Evolutionary conservation across 257 asterid species (phyloP).

Genomic region (Solanum chilense): DNA sequence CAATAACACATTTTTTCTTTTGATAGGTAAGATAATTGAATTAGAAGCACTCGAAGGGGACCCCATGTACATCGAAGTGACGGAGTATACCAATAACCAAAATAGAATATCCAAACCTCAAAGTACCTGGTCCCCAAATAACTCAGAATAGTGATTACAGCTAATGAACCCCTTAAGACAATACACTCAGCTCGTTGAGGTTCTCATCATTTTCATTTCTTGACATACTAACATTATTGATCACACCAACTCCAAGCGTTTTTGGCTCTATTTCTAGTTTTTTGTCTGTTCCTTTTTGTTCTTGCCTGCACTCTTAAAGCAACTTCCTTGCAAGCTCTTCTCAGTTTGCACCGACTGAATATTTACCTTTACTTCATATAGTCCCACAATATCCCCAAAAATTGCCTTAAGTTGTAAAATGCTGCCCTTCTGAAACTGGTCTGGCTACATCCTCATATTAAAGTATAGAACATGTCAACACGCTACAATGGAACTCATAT

Average conservation of each 20-base stretch:
- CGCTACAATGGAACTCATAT: background rate
- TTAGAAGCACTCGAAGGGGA: background rate
- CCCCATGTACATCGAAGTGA: background rate
- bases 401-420: background rate
- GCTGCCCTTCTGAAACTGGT: background rate
- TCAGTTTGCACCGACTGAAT: background rate
- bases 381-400: background rate
- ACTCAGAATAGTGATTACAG: background rate
- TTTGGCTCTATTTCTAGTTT: background rate
- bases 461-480: background rate
- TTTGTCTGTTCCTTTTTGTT: background rate
- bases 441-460: background rate
- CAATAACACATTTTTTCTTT: background rate
- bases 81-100: background rate
- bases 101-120: background rate
- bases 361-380: background rate
- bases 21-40: background rate
- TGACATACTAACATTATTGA: background rate
- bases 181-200: background rate
- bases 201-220: background rate
- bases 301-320: background rate
- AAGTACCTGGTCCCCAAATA: background rate
- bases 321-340: background rate
- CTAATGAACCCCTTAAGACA: background rate
- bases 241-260: background rate